Conservation (phyloP, 768 basidiomycete genomes). For the Coprinopsis marcescibilis region DNA sequence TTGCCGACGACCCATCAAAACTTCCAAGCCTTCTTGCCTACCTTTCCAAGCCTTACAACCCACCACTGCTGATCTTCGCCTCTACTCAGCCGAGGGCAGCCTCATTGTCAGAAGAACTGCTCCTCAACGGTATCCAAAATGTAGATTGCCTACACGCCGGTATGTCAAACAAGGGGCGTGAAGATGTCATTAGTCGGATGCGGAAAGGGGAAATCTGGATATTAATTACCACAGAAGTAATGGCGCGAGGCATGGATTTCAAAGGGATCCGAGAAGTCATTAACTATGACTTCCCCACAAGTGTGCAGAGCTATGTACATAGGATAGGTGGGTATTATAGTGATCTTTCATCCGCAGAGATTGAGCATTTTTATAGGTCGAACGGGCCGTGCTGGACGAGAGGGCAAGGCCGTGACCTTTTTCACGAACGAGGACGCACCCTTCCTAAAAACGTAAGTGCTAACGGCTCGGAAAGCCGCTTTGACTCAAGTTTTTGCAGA, state of each 20-base stretch:
- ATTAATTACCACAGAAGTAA: constrained; percentile 93
- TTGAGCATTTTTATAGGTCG: constrained; percentile 49
- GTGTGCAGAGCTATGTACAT: constrained; percentile 93
- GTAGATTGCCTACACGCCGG: constrained; percentile 92
- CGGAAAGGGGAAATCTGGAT: constrained; percentile 90
- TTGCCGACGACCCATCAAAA: constrained; percentile 92
- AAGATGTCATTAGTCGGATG: constrained; percentile 81
- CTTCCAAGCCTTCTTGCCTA: constrained; percentile 81
- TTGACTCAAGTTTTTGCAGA: constrained; percentile 31
- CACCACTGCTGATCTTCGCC: constrained; percentile 89
- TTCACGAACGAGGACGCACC: constrained; percentile 93
- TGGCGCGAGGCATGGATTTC: constrained; percentile 99
- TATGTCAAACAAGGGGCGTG: constrained; percentile 80
- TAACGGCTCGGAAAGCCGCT: constrained; percentile 5
- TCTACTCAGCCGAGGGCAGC: constrained; percentile 82
- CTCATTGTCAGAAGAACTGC: constrained; percentile 75
- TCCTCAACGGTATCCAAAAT: constrained; percentile 69
- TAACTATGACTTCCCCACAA: constrained; percentile 96
- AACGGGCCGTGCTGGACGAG: constrained; percentile 88
- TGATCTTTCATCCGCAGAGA: not conserved
- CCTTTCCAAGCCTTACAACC: constrained; percentile 77
- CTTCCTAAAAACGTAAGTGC: constrained; percentile 79
- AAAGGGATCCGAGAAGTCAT: constrained; percentile 90
- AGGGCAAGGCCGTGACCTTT: constrained; percentile 92
- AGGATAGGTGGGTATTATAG: constrained; percentile 63